A percentile compares a stretch with the other conserved stretches of the same genome.
Conservation (phyloP, 305 asterid species). For the Plantago coronopus region DNA sequence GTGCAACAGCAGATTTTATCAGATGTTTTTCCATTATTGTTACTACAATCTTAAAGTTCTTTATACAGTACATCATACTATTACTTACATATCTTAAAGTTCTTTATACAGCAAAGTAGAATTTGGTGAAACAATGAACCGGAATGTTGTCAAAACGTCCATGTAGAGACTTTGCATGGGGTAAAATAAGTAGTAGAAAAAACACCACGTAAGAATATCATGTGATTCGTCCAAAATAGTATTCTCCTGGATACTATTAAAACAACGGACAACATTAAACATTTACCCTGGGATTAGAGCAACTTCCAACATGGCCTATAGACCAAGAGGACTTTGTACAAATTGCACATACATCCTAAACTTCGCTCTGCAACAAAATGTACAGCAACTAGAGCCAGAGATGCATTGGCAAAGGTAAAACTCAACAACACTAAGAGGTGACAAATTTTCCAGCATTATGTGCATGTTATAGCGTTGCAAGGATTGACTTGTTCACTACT, state of each 20-base stretch:
- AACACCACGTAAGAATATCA: no score
- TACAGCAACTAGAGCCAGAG: constrained; percentile 21
- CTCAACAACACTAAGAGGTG: constrained; percentile 6
- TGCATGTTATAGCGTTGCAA: constrained; percentile 22
- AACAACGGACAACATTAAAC: neutral
- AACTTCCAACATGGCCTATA: neutral
- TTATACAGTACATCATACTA: no score
- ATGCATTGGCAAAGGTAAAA: neutral
- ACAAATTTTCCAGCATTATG: constrained; percentile 21
- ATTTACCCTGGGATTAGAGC: neutral
- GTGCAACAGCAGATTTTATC: no score
- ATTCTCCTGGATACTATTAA: neutral
- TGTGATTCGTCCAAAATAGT: no score
- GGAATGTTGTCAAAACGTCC: no score
- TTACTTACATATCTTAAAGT: no score
- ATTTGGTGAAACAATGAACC: no score
- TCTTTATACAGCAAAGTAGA: no score
- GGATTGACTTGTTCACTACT: constrained; percentile 17
- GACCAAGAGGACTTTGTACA: constrained; percentile 27
- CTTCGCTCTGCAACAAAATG: constrained; percentile 18
- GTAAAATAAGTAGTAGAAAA: no score
- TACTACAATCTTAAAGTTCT: no score
- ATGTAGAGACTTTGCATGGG: no score
- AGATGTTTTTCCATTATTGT: no score
- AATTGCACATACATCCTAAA: constrained; percentile 23